Conservation (phyloP, 2,329 filamentous ascomycete genomes). For the Ophiocordyceps sinensis region DNA sequence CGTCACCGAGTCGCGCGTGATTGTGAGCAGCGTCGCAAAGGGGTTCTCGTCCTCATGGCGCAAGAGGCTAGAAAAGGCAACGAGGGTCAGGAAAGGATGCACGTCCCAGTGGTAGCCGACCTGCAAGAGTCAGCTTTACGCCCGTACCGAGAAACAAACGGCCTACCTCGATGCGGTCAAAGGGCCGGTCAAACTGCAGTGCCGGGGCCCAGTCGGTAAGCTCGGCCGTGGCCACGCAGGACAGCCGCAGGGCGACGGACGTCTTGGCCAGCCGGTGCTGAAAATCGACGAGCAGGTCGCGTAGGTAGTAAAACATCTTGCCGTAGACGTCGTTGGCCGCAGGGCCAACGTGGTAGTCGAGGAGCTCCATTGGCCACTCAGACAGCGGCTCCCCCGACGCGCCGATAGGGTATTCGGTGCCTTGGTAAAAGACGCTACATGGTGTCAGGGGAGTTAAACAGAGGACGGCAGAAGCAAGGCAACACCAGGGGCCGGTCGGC, state of each 20-base stretch:
- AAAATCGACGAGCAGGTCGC: conserved; percentile 8
- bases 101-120: conserved; percentile 7
- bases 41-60: conserved; percentile 11
- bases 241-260: conserved; percentile 2
- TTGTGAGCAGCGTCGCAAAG: conserved; percentile 9
- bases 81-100: conserved; percentile 3
- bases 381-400: conserved; percentile 10
- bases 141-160: background rate
- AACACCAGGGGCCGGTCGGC: background rate
- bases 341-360: conserved; percentile 6
- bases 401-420: background rate
- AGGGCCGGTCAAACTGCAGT: background rate
- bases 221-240: background rate
- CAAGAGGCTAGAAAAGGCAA: conserved; percentile 4
- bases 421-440: conserved; percentile 7
- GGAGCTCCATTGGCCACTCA: conserved; percentile 14
- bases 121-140: conserved; percentile 2
- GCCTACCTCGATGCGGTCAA: conserved; percentile 8
- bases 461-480: too few species aligned
- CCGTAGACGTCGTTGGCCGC: conserved; percentile 13
- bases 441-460: background rate
- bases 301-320: conserved; percentile 14
- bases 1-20: conserved; percentile 4
- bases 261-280: conserved; percentile 3
- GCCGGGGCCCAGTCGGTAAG: background rate